Percentiles rank a stretch among this genome's conserved stretches.
Evolutionary conservation across 768 basidiomycete genomes (phyloP).

Genomic region (Hygrophoropsis aurantiaca): DNA sequence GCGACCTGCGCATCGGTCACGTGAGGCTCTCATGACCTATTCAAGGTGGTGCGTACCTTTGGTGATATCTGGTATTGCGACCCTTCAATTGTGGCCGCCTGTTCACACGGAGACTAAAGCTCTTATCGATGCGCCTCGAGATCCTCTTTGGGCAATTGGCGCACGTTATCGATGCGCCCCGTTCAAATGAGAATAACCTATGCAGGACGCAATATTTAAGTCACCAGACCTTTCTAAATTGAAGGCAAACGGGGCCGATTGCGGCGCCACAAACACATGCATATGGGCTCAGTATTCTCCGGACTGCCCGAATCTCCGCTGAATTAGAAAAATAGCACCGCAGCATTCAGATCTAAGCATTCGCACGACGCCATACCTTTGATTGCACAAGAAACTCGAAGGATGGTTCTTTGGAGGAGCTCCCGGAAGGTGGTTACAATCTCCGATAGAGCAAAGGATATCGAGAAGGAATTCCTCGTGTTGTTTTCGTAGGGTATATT

Average conservation of each 20-base stretch:
- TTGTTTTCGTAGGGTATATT: too few relatives aligned
- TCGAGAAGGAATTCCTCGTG: too few relatives aligned
- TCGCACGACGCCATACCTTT: too few relatives aligned
- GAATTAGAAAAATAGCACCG: too few relatives aligned
- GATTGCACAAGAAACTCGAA: too few relatives aligned
- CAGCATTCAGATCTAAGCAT: too few relatives aligned
- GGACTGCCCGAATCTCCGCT: too few relatives aligned
- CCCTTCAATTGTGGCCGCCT: constrained; percentile 6
- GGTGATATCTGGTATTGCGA: constrained; percentile 8
- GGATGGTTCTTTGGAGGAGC: too few relatives aligned
- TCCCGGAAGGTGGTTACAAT: too few relatives aligned
- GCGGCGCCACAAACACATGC: constrained; percentile 20
- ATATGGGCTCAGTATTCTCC: too few relatives aligned
- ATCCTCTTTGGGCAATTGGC: constrained; percentile 13
- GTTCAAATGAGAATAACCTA: constrained; percentile 11
- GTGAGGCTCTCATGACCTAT: constrained; percentile 16
- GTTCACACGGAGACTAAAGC: constrained; percentile 6
- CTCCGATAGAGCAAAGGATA: too few relatives aligned
- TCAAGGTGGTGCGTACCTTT: constrained; percentile 9
- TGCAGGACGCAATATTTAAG: background rate
- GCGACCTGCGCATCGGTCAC: constrained; percentile 1
- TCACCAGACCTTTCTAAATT: constrained; percentile 19
- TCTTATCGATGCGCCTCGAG: constrained; percentile 32
- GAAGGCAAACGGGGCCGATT: too few relatives aligned
- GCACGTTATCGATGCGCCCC: constrained; percentile 8